These are phyloP conservation scores for Closterium sp. DNA, from an alignment of 139 green algal species.

Conservation along the genomic window DNA sequence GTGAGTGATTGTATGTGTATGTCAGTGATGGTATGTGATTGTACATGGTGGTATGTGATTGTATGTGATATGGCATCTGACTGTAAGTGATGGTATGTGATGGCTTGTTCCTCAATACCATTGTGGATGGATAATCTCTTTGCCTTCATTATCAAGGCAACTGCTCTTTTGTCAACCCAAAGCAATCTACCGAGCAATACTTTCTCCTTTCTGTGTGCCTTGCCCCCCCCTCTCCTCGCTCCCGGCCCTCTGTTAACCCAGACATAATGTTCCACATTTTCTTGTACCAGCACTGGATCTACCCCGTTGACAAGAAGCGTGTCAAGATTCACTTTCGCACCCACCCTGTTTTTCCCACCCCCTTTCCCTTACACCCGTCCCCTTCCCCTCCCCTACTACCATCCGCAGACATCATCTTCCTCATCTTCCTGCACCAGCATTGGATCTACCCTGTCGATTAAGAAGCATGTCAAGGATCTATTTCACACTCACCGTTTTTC, in stretches of 20 bases:
- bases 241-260: neutral
- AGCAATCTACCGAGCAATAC: neutral
- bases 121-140: constrained; percentile 97
- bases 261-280: constrained; percentile 80
- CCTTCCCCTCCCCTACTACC: neutral
- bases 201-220: neutral
- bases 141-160: constrained; percentile 95
- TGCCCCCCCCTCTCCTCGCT: neutral
- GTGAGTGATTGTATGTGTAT: too few relatives aligned
- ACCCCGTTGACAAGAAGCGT: constrained; percentile 89
- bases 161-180: neutral
- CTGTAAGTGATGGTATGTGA: constrained; percentile 59
- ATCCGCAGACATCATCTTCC: constrained; percentile 67
- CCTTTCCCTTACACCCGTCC: too few relatives aligned
- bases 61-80: too few relatives aligned
- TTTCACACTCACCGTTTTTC: too few relatives aligned
- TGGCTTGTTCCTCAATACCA: constrained; percentile 97
- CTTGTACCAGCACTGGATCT: constrained; percentile 90
- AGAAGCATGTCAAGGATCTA: constrained; percentile 88
- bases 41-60: too few relatives aligned
- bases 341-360: neutral
- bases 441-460: constrained; percentile 94
- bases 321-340: constrained; percentile 64
- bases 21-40: too few relatives aligned
- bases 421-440: constrained; percentile 88